A percentile compares a stretch with the other conserved stretches of the same genome.
phyloP scores from a whole-genome alignment of 139 green algal genomes.

The Monoraphidium neglectum region DNA sequence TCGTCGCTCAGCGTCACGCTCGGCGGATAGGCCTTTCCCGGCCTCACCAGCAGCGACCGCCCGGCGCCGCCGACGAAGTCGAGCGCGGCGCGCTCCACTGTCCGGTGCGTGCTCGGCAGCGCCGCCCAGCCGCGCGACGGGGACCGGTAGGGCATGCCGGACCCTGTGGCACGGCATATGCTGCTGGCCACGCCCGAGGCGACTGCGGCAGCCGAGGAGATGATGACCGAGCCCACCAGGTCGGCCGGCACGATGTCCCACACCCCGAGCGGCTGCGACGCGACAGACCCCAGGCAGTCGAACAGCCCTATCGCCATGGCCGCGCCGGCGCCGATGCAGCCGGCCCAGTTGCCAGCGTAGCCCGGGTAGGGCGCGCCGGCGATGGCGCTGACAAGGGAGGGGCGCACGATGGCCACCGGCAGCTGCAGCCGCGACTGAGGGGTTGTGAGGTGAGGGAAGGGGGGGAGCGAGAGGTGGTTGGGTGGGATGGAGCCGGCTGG shows the following conservation, averaged over 20 bases:
- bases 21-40: no score
- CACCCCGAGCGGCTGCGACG: slow-evolving; percentile 27
- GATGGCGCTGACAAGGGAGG: slow-evolving; percentile 51
- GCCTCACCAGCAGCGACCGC: no score
- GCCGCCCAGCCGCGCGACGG: no score
- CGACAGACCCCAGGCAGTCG: slow-evolving; percentile 21
- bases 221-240: slow-evolving; percentile 42
- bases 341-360: slow-evolving; percentile 47
- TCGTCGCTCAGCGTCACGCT: not conserved
- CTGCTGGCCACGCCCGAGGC: slow-evolving; percentile 2
- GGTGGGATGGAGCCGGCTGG: no score
- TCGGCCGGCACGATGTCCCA: slow-evolving; percentile 62
- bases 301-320: slow-evolving; percentile 58
- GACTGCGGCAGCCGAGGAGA: slow-evolving; percentile 39
- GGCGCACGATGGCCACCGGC: slow-evolving; percentile 48
- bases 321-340: slow-evolving; percentile 26
- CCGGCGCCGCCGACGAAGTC: no score
- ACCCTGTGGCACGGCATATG: not conserved
- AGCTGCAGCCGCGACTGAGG: slow-evolving; percentile 22
- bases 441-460: no score
- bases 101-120: no score
- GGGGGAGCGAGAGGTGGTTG: no score
- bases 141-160: not conserved
- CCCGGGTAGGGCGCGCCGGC: slow-evolving; percentile 35
- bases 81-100: no score